Evolutionary conservation across 2,329 filamentous ascomycete species (phyloP).

Genomic region (Pseudogymnoascus sp.): DNA sequence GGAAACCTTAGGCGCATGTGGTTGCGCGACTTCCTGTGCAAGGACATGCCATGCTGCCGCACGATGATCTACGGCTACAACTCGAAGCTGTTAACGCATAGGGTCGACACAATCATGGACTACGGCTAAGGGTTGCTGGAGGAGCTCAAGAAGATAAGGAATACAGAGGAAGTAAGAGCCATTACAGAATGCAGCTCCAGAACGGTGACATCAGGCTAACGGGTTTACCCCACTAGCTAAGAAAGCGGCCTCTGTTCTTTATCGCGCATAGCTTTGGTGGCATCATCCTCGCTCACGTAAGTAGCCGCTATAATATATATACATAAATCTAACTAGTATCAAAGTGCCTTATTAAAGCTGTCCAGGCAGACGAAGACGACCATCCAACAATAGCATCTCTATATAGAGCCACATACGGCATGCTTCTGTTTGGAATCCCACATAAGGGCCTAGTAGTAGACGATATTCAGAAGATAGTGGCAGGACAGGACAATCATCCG

Average conservation of each 20-base stretch:
- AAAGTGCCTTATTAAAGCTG: conserved; percentile 25
- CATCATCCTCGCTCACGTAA: conserved; percentile 36
- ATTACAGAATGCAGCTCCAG: neutral
- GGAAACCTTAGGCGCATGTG: conserved; percentile 26
- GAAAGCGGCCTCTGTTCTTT: conserved; percentile 35
- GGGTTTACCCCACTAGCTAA: conserved; percentile 20
- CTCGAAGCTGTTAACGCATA: conserved; percentile 28
- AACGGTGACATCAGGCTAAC: neutral
- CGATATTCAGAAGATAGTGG: conserved; percentile 23
- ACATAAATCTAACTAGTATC: neutral
- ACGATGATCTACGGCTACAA: conserved; percentile 34
- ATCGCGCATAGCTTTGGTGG: conserved; percentile 38
- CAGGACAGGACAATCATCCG: conserved; percentile 13
- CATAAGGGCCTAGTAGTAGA: conserved; percentile 28
- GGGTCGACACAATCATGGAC: conserved; percentile 19
- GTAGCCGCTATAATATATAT: conserved; percentile 9
- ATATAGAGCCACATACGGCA: conserved; percentile 33
- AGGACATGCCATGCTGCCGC: conserved; percentile 27
- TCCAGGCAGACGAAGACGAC: conserved; percentile 24
- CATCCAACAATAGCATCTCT: conserved; percentile 25
- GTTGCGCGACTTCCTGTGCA: conserved; percentile 29
- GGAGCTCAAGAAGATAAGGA: conserved; percentile 23
- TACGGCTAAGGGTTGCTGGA: conserved; percentile 21
- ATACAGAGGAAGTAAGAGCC: conserved; percentile 21
- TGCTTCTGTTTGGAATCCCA: conserved; percentile 35